Conservation (phyloP, 176 grass and related monocot genomes). For the Carex parvula region DNA sequence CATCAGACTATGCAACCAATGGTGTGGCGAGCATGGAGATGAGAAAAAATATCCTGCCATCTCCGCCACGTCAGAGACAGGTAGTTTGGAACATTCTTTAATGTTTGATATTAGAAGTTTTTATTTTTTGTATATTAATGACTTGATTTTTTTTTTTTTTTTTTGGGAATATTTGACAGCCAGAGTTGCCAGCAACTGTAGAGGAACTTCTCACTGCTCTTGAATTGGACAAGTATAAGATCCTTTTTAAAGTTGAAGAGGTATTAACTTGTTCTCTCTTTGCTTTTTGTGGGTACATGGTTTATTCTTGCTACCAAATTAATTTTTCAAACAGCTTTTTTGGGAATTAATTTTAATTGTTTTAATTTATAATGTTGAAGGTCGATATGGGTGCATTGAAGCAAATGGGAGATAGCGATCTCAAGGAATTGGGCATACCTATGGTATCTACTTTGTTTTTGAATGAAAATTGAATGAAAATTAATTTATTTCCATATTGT, state of each 20-base stretch:
- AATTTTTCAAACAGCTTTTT: background rate
- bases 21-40: background rate
- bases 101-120: background rate
- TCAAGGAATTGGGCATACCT: constrained; percentile 92
- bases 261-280: constrained; percentile 30
- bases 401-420: constrained; percentile 87
- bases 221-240: constrained; percentile 70
- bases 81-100: background rate
- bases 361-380: constrained; percentile 33
- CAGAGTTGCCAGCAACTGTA: constrained; percentile 50
- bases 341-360: background rate
- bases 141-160: background rate
- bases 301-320: background rate
- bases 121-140: constrained; percentile 11
- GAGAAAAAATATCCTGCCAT: background rate
- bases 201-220: constrained; percentile 57
- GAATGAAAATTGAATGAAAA: background rate
- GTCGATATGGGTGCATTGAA: constrained; percentile 81
- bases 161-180: constrained; percentile 42
- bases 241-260: constrained; percentile 94
- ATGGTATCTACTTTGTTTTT: constrained; percentile 50
- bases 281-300: background rate
- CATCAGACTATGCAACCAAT: background rate
- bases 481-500: background rate
- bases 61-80: background rate